Base-by-base conservation (phyloP, 73 alveolate genomes). In the Breviolum minutum region DNA sequence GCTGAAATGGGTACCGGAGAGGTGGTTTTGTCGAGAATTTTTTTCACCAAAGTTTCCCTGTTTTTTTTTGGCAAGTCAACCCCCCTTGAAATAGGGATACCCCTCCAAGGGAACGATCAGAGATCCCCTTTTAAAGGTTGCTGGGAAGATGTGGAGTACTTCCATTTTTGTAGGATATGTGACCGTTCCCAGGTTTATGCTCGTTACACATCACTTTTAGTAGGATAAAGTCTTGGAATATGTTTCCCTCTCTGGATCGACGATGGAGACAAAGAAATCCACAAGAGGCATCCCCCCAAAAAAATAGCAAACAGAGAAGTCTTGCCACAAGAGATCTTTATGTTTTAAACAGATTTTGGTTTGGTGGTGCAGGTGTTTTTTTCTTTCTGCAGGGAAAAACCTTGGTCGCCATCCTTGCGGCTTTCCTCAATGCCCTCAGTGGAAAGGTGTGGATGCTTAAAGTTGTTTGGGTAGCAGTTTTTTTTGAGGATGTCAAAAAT, bases 1-100 rank as follows among this genome's bases (percentile, higher is more conserved):
- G 99, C 99, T 7, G 99, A 95, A 82, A 95, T 95, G 99, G 99
- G 95, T 40, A 85, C 99, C 61, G 99, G 99, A 4, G 98, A 92
- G 98, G 98, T 79, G 30, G 19, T n/a, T n/a, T n/a, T n/a, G 20
- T 26, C 63, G 64, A n/a, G 64, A 22, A 48, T 83, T 12, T 6
- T 6, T 40, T 40, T 40, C 54, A 40, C 54, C 54, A 40, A 40
- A 40, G 54, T 40, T 40, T 40, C 77, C 77, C 8, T 17, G n/a
- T 14, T 68, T 79, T n/a, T 22, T 17, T 79, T 79, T 27, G 2
- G 12, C 63, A 8, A 8, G 8, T 32, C 0, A 13, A 11, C 13
- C 19, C 22, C 54, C 54, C 5, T 2, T 40, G 54, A 40, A 40
- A 71, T 69, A 69, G 79, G 26, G 27, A 69, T 69, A 20, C 79